Evolutionary conservation across 306 rosid genomes (phyloP).

Genomic region (Castanea sativa): DNA sequence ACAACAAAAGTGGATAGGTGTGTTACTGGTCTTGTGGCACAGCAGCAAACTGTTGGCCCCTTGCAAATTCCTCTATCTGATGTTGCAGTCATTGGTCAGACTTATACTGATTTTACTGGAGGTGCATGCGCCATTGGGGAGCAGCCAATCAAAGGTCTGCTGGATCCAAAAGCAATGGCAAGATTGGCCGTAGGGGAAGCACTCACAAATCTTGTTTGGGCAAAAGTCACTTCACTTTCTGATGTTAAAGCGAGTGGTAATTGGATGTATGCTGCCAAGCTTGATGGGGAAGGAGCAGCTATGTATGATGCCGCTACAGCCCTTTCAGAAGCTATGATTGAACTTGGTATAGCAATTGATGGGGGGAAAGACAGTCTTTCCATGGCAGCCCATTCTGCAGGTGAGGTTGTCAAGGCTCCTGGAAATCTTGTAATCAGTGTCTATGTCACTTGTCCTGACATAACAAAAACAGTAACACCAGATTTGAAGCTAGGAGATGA

Average conservation of each 20-base stretch:
- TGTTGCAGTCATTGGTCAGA: conserved; percentile 86
- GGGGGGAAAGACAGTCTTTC: conserved; percentile 95
- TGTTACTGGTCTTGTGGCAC: conserved; percentile 87
- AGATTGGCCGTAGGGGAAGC: conserved; percentile 95
- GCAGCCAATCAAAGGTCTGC: conserved; percentile 82
- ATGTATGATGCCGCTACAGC: conserved; percentile 85
- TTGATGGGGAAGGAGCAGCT: conserved; percentile 90
- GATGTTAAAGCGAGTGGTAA: conserved; percentile 93
- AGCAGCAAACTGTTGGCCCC: conserved; percentile 93
- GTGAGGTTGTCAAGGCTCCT: conserved; percentile 89
- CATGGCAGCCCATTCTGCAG: conserved; percentile 82
- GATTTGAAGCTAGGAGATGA: conserved; percentile 77
- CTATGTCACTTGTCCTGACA: conserved; percentile 89
- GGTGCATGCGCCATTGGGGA: conserved; percentile 95
- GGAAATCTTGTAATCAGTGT: conserved; percentile 92
- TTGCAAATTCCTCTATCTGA: conserved; percentile 83
- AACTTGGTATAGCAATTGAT: conserved; percentile 89
- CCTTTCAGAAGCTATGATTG: conserved; percentile 79
- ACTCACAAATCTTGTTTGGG: conserved; percentile 95
- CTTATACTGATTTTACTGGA: conserved; percentile 66
- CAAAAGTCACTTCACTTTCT: conserved; percentile 75
- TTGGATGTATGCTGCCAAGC: conserved; percentile 97
- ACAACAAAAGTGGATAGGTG: conserved; percentile 82
- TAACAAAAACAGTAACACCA: conserved; percentile 86
- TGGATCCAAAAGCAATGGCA: conserved; percentile 94